These are phyloP conservation scores for Apostasia shenzhenica DNA, from an alignment of 106 monocot species.

Conservation along the genomic window DNA sequence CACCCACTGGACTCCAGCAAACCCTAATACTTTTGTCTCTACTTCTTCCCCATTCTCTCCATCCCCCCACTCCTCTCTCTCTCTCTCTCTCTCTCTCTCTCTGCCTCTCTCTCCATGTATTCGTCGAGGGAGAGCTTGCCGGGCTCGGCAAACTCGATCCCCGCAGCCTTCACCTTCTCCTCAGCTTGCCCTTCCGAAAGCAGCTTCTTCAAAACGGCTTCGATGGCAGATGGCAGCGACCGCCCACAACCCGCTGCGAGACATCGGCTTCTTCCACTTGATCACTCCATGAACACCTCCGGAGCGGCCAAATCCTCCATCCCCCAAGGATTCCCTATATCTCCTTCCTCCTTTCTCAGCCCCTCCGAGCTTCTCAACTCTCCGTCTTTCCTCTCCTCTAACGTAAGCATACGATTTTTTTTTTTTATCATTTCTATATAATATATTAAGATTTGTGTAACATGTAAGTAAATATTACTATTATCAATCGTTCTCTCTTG, in stretches of 20 bases:
- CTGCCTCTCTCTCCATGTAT: not conserved
- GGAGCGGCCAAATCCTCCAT: conserved; percentile 34
- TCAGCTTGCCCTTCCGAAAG: not conserved
- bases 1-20: not conserved
- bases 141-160: not conserved
- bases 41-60: not conserved
- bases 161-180: not conserved
- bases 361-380: conserved; percentile 46
- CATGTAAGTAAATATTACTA: not conserved
- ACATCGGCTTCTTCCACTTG: not conserved
- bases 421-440: not conserved
- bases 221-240: not conserved
- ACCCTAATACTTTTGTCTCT: not conserved
- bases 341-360: conserved; percentile 48
- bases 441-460: not conserved
- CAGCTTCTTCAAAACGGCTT: not conserved
- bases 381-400: conserved; percentile 26
- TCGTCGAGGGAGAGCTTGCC: not conserved
- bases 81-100: not conserved
- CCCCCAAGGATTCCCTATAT: conserved; percentile 22
- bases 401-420: conserved; percentile 9
- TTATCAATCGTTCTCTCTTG: not conserved
- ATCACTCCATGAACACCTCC: not conserved
- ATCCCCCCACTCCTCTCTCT: not conserved
- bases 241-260: not conserved